Base-by-base conservation (phyloP, 73 alveolate species). In the Effrenium voratum region DNA sequence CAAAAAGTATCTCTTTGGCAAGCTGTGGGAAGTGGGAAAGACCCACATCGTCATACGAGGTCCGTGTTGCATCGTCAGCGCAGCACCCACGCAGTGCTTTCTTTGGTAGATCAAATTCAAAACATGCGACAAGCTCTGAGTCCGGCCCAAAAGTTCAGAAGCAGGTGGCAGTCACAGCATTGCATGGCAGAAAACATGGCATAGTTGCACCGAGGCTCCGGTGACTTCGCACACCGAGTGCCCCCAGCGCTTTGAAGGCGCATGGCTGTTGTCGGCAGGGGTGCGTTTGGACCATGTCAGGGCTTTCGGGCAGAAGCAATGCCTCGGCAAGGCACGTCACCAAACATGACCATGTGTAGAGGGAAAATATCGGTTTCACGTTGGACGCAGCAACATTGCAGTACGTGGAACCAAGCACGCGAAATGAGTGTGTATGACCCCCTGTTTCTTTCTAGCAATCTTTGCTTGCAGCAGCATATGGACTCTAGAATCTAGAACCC, bases 191-290 rank as follows among this genome's bases (percentile, higher is more conserved):
- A 24, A 32, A 57, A 32, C 34, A 32, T 24, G 2, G 19, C 72
- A 66, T 32, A 4, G 4, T 32, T 44, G 49, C 13, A 36, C 82
- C 82, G 38, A 13, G 82, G 47, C 47, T 13, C 96, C 86, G 3
- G 59, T 41, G 30, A 38, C 86, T 43, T 44, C 72, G 73, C 96
- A 90, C 45, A 90, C 96, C 12, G 96, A 90, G 55, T 90, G 96
- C 44, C 96, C 96, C 96, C 96, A 90, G 75, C 96, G 82, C 5
- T 60, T 70, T 52, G 43, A 34, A 43, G 80, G 93, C 10, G 96
- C 75, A 40, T 34, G 28, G 15, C 40, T 13, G 30, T 41, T 82
- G 36, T 90, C 96, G 63, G 79, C 79, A 43, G 96, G 96, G 16
- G 57, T 66, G 50, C 82, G 86, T 36, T 90, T 55, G 44, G 96